Percentiles rank a stretch among this genome's conserved stretches.
phyloP scores from a whole-genome alignment of 177 flowering plant species.

The Telopea speciosissima region DNA sequence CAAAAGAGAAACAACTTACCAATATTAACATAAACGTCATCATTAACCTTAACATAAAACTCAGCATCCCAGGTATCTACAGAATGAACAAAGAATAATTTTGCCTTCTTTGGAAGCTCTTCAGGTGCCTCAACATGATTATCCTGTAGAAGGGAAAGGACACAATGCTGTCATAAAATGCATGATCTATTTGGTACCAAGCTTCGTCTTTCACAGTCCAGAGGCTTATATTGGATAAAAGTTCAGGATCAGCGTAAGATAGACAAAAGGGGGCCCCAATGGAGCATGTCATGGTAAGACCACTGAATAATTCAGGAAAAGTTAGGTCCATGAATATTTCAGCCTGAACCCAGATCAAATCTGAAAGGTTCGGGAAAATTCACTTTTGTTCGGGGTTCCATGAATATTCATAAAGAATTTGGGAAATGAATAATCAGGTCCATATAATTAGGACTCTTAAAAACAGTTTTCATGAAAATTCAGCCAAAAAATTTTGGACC shows the following conservation, averaged over 20 bases:
- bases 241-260: not conserved
- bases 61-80: slow-evolving; percentile 88
- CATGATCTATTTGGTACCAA: not conserved
- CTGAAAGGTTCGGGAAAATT: no score
- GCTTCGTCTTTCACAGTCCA: not conserved
- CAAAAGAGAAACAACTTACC: slow-evolving; percentile 36
- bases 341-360: no score
- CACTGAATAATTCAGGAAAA: no score
- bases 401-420: no score
- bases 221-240: not conserved
- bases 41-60: slow-evolving; percentile 82
- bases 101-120: slow-evolving; percentile 61
- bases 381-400: no score
- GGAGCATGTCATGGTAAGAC: not conserved
- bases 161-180: not conserved
- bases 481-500: no score
- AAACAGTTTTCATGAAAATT: no score
- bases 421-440: no score
- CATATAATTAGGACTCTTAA: no score
- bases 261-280: not conserved
- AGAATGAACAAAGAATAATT: slow-evolving; percentile 58
- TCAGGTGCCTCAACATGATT: slow-evolving; percentile 66
- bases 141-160: slow-evolving; percentile 30
- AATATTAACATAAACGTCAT: slow-evolving; percentile 76
- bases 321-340: no score